A percentile compares a stretch with the other conserved stretches of the same genome.
phyloP scores from a whole-genome alignment of 2,329 filamentous ascomycete species.

The Cordyceps pruinosa region DNA sequence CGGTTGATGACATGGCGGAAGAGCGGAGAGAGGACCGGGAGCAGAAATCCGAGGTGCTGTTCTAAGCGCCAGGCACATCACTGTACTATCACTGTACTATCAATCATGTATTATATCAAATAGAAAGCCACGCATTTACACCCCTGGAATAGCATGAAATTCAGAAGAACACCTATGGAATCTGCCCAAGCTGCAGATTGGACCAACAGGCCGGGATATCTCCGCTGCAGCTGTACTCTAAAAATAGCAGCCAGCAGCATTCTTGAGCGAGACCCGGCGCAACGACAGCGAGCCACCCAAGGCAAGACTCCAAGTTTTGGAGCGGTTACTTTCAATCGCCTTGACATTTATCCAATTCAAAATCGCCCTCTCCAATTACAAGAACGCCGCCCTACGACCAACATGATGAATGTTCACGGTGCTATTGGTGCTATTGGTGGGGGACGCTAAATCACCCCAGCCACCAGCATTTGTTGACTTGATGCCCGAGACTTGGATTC shows the following conservation, averaged over 20 bases:
- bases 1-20: neutral
- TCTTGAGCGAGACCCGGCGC: neutral
- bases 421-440: neutral
- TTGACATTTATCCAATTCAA: neutral
- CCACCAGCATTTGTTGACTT: constrained; percentile 10
- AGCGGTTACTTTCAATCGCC: neutral
- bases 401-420: no score
- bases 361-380: neutral
- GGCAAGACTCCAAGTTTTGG: neutral
- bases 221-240: neutral
- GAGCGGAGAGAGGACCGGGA: neutral
- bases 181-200: neutral
- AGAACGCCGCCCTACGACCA: neutral
- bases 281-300: neutral
- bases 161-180: neutral
- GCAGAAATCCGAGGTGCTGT: neutral
- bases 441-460: constrained; percentile 12
- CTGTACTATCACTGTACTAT: neutral
- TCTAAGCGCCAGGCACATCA: neutral
- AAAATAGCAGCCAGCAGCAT: neutral
- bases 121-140: neutral
- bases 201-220: neutral
- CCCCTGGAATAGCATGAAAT: neutral
- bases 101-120: neutral
- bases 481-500: neutral